phyloP scores from a whole-genome alignment of 2,329 filamentous ascomycete genomes.

The Penicillium sp. region DNA sequence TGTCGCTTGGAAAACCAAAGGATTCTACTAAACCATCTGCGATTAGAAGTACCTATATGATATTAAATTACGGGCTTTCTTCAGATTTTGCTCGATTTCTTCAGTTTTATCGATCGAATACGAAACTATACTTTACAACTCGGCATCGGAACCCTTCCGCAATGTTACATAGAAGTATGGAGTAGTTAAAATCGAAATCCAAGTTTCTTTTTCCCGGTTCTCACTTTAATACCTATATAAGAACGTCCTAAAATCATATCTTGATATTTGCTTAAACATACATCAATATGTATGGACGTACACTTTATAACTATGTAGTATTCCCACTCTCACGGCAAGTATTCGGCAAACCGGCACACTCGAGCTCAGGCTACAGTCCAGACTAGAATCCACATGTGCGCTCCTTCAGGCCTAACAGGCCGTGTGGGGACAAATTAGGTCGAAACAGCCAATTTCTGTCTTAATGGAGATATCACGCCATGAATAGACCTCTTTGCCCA shows the following conservation, averaged over 20 bases:
- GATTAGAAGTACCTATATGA: not conserved
- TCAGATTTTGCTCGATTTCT: too few relatives aligned
- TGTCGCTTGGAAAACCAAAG: not conserved
- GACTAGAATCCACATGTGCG: constrained; percentile 3
- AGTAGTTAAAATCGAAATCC: not conserved
- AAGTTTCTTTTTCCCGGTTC: not conserved
- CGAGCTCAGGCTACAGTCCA: constrained; percentile 14
- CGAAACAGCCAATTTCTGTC: not conserved
- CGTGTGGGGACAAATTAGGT: not conserved
- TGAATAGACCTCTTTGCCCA: not conserved
- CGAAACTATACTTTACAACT: not conserved
- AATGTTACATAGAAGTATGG: not conserved
- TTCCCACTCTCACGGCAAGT: not conserved
- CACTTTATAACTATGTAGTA: too few relatives aligned
- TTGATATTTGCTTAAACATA: too few relatives aligned
- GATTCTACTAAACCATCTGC: not conserved
- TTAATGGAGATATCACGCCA: not conserved
- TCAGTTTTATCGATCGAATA: not conserved
- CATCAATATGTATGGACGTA: too few relatives aligned
- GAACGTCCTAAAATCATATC: not conserved
- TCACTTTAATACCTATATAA: not conserved
- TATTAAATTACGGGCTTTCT: not conserved
- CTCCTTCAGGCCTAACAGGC: not conserved
- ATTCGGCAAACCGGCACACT: constrained; percentile 37
- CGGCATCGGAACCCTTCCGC: not conserved